Evolutionary conservation across 306 rosid species (phyloP).

Genomic region (Rosa persica): DNA sequence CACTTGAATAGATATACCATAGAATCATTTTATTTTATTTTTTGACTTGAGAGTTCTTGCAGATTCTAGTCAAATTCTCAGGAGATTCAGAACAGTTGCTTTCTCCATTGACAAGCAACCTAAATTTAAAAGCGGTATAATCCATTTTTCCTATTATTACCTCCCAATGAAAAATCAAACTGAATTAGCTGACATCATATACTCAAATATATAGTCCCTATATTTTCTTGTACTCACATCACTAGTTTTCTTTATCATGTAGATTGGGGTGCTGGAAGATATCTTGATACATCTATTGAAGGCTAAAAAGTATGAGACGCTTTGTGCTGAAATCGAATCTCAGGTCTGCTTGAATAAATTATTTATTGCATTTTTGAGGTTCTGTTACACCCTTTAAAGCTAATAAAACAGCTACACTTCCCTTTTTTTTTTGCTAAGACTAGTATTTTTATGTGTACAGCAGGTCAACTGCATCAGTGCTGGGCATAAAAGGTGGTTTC

Average conservation of each 20-base stretch:
- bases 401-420: conserved; percentile 15
- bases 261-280: conserved; percentile 76
- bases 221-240: conserved; percentile 11
- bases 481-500: conserved; percentile 62
- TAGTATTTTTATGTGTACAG: conserved; percentile 45
- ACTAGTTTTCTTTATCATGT: conserved; percentile 17
- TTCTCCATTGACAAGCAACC: conserved; percentile 51
- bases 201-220: conserved; percentile 2
- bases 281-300: conserved; percentile 50
- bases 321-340: conserved; percentile 64
- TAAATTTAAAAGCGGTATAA: conserved; percentile 59
- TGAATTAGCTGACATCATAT: conserved; percentile 17
- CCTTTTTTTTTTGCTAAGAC: conserved; percentile 28
- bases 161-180: not conserved
- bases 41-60: conserved; percentile 36
- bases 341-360: conserved; percentile 57
- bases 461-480: conserved; percentile 32
- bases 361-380: conserved; percentile 15
- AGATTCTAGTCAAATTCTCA: conserved; percentile 55
- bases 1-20: conserved; percentile 2
- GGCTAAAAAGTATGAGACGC: conserved; percentile 53
- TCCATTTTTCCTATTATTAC: not conserved
- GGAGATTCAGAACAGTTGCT: conserved; percentile 50
- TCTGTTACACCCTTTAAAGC: conserved; percentile 26
- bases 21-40: not conserved